phyloP scores from a whole-genome alignment of 1,284 basidiomycete species.

The Puccinia hordei region DNA sequence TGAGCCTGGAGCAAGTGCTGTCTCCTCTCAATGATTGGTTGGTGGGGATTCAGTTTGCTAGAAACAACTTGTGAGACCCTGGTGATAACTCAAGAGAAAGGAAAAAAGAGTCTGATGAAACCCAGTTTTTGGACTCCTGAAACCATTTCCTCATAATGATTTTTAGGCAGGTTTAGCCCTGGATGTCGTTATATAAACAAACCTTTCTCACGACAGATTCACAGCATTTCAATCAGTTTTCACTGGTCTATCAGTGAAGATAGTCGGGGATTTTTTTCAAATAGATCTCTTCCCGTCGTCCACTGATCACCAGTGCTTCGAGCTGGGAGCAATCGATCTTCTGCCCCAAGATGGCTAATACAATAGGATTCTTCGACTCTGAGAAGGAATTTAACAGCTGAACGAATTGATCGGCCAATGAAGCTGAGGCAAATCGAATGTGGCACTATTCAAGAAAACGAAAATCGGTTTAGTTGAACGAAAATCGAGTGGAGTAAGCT shows the following conservation, averaged over 20 bases:
- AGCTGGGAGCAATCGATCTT: neutral
- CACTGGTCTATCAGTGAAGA: neutral
- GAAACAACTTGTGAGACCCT: too few relatives aligned
- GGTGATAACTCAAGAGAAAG: too few relatives aligned
- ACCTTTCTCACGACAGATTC: neutral
- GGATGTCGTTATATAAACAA: neutral
- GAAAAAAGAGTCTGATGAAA: too few relatives aligned
- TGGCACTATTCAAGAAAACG: neutral
- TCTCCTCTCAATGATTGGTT: too few relatives aligned
- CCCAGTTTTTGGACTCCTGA: too few relatives aligned
- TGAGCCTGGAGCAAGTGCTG: too few relatives aligned
- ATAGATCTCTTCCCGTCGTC: constrained; percentile 15
- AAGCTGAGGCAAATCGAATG: constrained; percentile 9
- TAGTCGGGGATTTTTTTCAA: neutral
- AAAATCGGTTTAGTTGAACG: neutral
- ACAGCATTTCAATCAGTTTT: neutral
- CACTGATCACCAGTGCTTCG: neutral
- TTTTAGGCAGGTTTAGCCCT: too few relatives aligned
- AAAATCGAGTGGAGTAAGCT: neutral
- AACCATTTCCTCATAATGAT: too few relatives aligned
- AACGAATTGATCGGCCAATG: neutral
- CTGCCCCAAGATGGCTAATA: neutral
- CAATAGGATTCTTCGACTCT: neutral
- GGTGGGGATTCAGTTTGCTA: too few relatives aligned
- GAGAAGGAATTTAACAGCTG: neutral